These are phyloP conservation scores for Botrytis squamosa DNA, from an alignment of 2,329 filamentous ascomycete species.

Conservation along the genomic window DNA sequence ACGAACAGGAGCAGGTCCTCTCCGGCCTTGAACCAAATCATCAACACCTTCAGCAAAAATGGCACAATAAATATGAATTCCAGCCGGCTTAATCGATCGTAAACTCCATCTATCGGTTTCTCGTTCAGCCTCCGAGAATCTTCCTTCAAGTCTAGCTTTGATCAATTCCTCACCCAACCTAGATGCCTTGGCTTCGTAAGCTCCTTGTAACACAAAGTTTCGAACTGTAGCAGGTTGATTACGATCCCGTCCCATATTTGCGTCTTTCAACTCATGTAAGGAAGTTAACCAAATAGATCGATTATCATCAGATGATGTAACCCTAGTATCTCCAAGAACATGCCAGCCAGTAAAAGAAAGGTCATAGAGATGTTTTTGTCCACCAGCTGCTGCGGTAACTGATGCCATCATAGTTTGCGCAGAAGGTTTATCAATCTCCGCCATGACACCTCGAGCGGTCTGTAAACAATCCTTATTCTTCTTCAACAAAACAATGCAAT, in stretches of 20 bases:
- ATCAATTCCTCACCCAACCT: conserved; percentile 82
- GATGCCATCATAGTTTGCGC: conserved; percentile 61
- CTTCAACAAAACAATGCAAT: conserved; percentile 73
- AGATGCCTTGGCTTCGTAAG: conserved; percentile 73
- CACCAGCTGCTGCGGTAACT: conserved; percentile 62
- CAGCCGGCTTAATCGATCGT: conserved; percentile 63
- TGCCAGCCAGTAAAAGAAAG: conserved; percentile 75
- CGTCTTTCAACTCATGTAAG: conserved; percentile 58
- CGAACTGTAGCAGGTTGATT: conserved; percentile 57
- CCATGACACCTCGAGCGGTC: conserved; percentile 73
- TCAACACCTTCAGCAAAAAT: conserved; percentile 70
- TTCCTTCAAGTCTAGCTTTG: conserved; percentile 81
- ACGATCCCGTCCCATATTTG: conserved; percentile 49
- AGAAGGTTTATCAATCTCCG: conserved; percentile 81
- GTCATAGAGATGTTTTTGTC: conserved; percentile 60
- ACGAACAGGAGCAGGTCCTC: conserved; percentile 66
- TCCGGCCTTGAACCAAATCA: conserved; percentile 61
- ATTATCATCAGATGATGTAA: conserved; percentile 68
- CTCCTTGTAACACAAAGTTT: conserved; percentile 70
- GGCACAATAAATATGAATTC: conserved; percentile 61
- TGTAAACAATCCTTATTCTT: conserved; percentile 63
- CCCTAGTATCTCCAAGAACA: conserved; percentile 65
- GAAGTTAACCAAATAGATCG: conserved; percentile 67
- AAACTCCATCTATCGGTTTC: conserved; percentile 80
- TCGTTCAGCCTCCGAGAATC: conserved; percentile 80